phyloP scores from a whole-genome alignment of 1,284 basidiomycete species.

The Cronartium quercuum region DNA sequence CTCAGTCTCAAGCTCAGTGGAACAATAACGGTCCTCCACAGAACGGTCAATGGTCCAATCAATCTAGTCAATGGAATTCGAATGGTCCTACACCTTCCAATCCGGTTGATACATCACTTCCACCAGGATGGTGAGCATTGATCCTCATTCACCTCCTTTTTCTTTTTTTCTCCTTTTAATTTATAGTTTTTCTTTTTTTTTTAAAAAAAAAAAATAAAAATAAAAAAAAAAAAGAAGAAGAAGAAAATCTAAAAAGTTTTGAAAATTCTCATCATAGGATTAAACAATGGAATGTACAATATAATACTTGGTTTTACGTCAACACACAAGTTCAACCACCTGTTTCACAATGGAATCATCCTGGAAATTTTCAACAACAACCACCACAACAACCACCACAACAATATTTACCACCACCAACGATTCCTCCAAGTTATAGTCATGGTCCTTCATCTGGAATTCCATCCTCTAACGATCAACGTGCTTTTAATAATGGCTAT shows the following conservation, averaged over 20 bases:
- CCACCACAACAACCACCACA: not conserved
- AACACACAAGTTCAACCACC: constrained; percentile 47
- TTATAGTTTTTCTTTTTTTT: not conserved
- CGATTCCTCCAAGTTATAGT: not conserved
- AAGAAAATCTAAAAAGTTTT: constrained; percentile 35
- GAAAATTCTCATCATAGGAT: constrained; percentile 47
- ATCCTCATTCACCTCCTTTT: not conserved
- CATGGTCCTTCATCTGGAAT: no score
- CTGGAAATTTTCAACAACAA: no score
- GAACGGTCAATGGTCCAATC: not conserved
- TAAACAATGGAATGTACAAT: constrained; percentile 45
- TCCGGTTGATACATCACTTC: not conserved
- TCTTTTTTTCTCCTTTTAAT: not conserved
- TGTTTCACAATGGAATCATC: constrained; percentile 47
- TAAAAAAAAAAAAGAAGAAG: no score
- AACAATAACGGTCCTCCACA: not conserved
- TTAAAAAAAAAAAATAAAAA: not conserved
- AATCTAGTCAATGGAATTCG: not conserved
- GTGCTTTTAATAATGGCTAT: not conserved
- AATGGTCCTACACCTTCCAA: not conserved
- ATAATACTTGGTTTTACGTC: constrained; percentile 48
- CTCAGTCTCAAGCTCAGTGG: not conserved
- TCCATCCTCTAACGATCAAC: not conserved
- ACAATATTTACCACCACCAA: not conserved
- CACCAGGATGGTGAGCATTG: constrained; percentile 15